Evolutionary conservation across 2,329 filamentous ascomycete species (phyloP).

Genomic region (Thielaviopsis ethacetica): DNA sequence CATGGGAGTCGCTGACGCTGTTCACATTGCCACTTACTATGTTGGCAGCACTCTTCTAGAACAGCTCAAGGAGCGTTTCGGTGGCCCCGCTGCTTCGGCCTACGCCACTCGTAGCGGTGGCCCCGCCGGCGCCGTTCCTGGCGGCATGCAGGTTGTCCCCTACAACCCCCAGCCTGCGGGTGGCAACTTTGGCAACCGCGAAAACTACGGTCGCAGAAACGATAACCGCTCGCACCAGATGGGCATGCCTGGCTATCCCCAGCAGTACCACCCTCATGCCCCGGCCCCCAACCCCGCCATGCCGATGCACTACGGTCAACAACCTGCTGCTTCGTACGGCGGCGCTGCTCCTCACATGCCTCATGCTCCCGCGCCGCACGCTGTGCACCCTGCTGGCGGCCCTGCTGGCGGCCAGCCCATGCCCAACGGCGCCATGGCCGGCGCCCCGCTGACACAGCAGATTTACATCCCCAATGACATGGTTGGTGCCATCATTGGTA

Average conservation of each 20-base stretch:
- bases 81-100: conserved; percentile 88
- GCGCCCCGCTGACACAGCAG: conserved; percentile 73
- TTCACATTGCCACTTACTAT: conserved; percentile 98
- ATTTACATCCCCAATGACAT: conserved; percentile 99
- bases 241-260: conserved; percentile 56
- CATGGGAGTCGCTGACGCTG: conserved; percentile 91
- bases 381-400: conserved; percentile 35
- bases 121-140: conserved; percentile 82
- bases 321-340: conserved; percentile 57
- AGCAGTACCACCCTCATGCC: conserved; percentile 51
- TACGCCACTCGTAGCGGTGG: conserved; percentile 92
- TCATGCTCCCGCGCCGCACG: conserved; percentile 49
- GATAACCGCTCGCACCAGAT: conserved; percentile 59
- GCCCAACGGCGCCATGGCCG: conserved; percentile 39
- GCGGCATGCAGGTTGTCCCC: conserved; percentile 97
- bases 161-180: conserved; percentile 78
- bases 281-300: conserved; percentile 47
- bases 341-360: conserved; percentile 57
- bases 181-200: conserved; percentile 80
- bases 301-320: conserved; percentile 64
- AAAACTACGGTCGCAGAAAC: conserved; percentile 62
- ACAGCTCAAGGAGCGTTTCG: conserved; percentile 92
- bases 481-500: conserved; percentile 98
- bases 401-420: conserved; percentile 46
- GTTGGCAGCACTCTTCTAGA: conserved; percentile 95